Base-by-base conservation (phyloP, 352 stramenopile species). In the Lagenidium sp. region DNA sequence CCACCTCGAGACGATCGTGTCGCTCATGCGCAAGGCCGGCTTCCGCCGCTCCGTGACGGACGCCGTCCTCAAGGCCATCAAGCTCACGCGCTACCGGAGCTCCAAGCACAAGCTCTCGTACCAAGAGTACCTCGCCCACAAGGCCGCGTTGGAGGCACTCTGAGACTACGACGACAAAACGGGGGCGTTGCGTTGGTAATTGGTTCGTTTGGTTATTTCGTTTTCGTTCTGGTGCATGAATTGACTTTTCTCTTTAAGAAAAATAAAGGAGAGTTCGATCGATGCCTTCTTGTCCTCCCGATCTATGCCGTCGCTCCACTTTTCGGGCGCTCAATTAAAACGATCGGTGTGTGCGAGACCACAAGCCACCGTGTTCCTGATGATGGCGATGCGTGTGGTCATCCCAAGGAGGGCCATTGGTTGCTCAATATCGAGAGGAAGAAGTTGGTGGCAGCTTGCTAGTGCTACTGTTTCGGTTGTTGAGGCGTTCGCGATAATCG, bases 71-170 rank as follows among this genome's bases (percentile, higher is more conserved):
- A 48, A 61, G 47, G 57, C 53, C 25, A 59, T 89, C 53, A 82
- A 82, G 52, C 60, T 91, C 47, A 88, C 75, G 43, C 71, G 76
- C 50, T 91, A 91, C 60, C 68, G 69, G 40, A 87, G 73, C 50
- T 84, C 78, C 39, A 87, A 87, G 54, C 68, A 87, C 62, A 82
- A 84, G 51, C 76, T 91, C 40, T 69, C 73, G 54, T 87, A 87
- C 63, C 59, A 71, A 36, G 70, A 88, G 57, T 91, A 91, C 46
- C 61, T 85, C 36, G 66, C 50, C 56, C 50, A 79, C 58, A 90
- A 85, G 60, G 47, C 55, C 19, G 53, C 24, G 43, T 19, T 31
- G 25, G 23, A n/a, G 5, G 37, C 16, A 4, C 11, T 34, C 20
- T 55, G 43, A 39, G 23, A 20, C 20, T 7, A 7, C 36, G 8